Percentiles rank a stretch among this genome's conserved stretches.
Evolutionary conservation across 768 basidiomycete genomes (phyloP).

Genomic region (Boletus rubropictus): DNA sequence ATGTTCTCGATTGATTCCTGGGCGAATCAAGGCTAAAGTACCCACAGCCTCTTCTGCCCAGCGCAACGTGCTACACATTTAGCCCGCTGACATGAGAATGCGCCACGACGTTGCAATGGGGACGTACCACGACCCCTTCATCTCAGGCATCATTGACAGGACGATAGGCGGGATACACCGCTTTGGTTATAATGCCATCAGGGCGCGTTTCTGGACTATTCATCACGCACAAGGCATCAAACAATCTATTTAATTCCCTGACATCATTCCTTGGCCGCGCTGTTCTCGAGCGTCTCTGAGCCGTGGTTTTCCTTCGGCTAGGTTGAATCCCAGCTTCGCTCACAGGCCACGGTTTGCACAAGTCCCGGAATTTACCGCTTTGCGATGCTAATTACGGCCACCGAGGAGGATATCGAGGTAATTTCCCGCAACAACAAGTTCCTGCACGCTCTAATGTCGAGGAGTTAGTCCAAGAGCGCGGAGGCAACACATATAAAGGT

Average conservation of each 20-base stretch:
- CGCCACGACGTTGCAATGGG: conserved; percentile 13
- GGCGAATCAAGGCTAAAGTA: conserved; percentile 8
- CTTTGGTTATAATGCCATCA: conserved; percentile 14
- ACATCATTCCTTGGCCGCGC: conserved; percentile 8
- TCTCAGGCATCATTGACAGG: conserved; percentile 8
- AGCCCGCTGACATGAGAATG: conserved; percentile 22
- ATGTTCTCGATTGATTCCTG: conserved; percentile 8
- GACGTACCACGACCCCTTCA: conserved; percentile 12
- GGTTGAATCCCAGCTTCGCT: conserved; percentile 17
- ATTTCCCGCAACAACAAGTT: conserved; percentile 16
- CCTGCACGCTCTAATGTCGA: conserved; percentile 16
- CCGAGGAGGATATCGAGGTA: conserved; percentile 16
- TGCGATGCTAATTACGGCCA: conserved; percentile 21
- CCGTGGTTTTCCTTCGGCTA: conserved; percentile 23
- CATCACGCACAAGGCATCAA: conserved; percentile 14
- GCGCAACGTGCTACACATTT: conserved; percentile 15
- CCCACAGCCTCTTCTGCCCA: conserved; percentile 16
- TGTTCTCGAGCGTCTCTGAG: conserved; percentile 15
- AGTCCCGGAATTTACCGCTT: conserved; percentile 15
- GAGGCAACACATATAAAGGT: conserved; percentile 20
- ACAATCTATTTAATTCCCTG: conserved; percentile 10
- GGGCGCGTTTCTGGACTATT: conserved; percentile 5
- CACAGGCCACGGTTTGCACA: conserved; percentile 14
- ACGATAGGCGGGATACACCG: conserved; percentile 1
- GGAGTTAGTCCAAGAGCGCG: conserved; percentile 4